Base-by-base conservation (phyloP, 2,329 filamentous ascomycete species). In the Cladosporium velox region DNA sequence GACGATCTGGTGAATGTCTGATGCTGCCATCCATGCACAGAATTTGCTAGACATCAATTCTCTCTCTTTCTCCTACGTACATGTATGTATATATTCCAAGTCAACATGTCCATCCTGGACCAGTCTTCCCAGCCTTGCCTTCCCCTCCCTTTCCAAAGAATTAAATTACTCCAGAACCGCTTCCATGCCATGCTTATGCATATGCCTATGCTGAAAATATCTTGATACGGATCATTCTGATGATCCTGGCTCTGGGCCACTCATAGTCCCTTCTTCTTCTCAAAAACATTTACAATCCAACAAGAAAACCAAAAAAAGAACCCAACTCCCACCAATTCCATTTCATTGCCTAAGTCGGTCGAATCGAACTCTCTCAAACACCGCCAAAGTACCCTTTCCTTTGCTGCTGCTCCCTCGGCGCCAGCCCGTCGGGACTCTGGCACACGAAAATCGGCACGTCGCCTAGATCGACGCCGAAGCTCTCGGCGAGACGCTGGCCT, bases 381-480 rank as follows among this genome's bases (percentile, higher is more conserved):
- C 41, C 41, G 7, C 55, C 55, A 38, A 64, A 64, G 21, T 64
- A 64, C 1, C 61, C 61, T 35, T 64, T 55, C 61, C 26, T 30
- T 21, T 62, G 47, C 60, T 55, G 60, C 49, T 52, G 49, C 49
- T 34, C 52, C 52, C 52, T 55, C 28, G 61, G 28, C 32, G 32
- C 35, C 32, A 64, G 10, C 10, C 51, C 61, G 26, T 64, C 61
- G 8, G 61, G 61, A 8, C 34, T 64, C 49, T 64, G 35, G n/a
- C 61, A 55, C 69, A 79, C 69, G 65, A 79, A 79, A 2, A 79
- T 74, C 3, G 78, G 78, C 54, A 79, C 73, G 70, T 79, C 78
- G 52, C 77, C 78, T 65, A 80, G 67, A 70, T 79, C 78, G 34
- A 80, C 57, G 2, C 78, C 78, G 67, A 71, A 78, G 12, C 72